Evolutionary conservation across 768 basidiomycete species (phyloP), one percentile per base, ranked within the genome.

Genomic region (Coprinellus aureogranulatus): DNA sequence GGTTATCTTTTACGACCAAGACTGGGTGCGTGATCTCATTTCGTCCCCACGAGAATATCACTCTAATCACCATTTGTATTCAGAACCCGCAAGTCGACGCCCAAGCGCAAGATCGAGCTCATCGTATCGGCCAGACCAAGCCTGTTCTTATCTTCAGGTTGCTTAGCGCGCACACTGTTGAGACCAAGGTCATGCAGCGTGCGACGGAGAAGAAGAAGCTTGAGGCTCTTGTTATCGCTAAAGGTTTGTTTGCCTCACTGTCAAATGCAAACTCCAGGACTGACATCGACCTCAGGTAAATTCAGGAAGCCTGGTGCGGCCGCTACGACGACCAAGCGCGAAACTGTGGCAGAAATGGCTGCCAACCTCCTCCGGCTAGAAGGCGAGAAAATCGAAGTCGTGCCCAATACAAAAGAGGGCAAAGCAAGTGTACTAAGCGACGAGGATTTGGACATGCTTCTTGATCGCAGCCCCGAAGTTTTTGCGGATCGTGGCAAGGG

Each of bases 81-180:
- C 61, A 92, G 90, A 93, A 92, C 65, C 94, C 95, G 0, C 95
- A 97, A 75, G 94, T 95, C 87, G 96, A 99, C 62, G 78, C 91
- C 2, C 96, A 99, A 73, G 96, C 96, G 0, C 92, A 94, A 68
- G 96, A 97, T 64, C 82, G 96, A 34, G 94, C 94, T 0, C 96
- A 99, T 71, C 85, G 97, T 11, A 98, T 99, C 48, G 96, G 96
- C 1, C 96, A 98, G 73, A 97, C 85, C 27, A 87, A 78, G 62
- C 93, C 94, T 0, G 94, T 97, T 53, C 78, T 97, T 44, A 86
- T 97, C 57, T 96, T 92, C 75, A 81, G 96, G 39, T 78, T 98
- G 3, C 85, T 96, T 37, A 89, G 87, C 22, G 87, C 84, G 4
- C 89, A 94, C 70, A 97, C 94, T 2, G 81, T 99, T 63, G 96